Evolutionary conservation across 1,284 basidiomycete species (phyloP).

Genomic region (Albatrellus sp.): DNA sequence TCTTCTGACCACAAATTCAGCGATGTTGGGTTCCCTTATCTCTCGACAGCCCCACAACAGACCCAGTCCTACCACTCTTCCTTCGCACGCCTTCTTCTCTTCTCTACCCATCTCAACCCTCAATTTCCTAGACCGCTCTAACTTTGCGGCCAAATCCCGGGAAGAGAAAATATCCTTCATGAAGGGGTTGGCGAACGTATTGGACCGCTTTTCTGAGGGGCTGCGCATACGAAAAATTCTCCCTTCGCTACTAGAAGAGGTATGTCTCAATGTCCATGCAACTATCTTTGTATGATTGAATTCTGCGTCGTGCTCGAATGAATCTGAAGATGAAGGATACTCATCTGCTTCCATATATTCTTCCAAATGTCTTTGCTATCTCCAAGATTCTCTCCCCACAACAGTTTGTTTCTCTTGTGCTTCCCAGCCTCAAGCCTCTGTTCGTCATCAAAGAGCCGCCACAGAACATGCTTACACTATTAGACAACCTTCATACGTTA

Average conservation of each 20-base stretch:
- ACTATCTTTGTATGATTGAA: not conserved
- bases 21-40: conserved; percentile 65
- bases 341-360: conserved; percentile 84
- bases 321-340: conserved; percentile 77
- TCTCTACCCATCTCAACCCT: conserved; percentile 95
- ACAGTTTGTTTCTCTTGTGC: conserved; percentile 74
- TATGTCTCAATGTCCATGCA: conserved; percentile 19
- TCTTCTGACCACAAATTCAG: conserved; percentile 25
- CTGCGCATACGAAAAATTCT: conserved; percentile 83
- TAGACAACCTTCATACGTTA: conserved; percentile 83
- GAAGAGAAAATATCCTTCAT: conserved; percentile 97
- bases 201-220: conserved; percentile 82
- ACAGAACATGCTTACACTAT: conserved; percentile 87
- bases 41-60: conserved; percentile 68
- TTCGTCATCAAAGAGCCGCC: conserved; percentile 92
- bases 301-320: not conserved
- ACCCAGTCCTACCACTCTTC: conserved; percentile 69
- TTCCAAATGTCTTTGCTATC: conserved; percentile 97
- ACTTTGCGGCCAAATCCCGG: conserved; percentile 85
- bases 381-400: conserved; percentile 63
- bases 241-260: conserved; percentile 91
- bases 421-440: conserved; percentile 84
- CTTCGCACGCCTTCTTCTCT: conserved; percentile 85
- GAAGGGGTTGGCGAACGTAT: conserved; percentile 76
- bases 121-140: conserved; percentile 92